A percentile compares a stretch with the other conserved stretches of the same genome.
Conservation (phyloP, 1,284 basidiomycete species). For the Mycosarcoma mackinlayi region DNA sequence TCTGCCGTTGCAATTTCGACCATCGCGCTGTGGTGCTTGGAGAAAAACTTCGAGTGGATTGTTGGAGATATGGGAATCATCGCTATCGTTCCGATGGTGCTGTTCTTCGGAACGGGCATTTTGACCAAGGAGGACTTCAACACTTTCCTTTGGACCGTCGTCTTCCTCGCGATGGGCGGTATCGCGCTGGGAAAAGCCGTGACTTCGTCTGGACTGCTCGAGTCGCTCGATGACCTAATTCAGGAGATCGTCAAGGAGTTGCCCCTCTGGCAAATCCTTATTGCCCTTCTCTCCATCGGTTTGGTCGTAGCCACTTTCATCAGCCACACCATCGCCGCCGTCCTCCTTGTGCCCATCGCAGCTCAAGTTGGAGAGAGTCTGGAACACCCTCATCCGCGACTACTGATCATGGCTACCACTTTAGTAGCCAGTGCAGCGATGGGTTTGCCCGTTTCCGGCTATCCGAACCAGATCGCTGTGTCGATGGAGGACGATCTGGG, state of each 20-base stretch:
- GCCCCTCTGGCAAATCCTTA: constrained; percentile 82
- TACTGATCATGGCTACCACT: constrained; percentile 74
- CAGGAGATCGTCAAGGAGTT: constrained; percentile 78
- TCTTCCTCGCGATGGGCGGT: constrained; percentile 82
- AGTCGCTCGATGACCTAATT: constrained; percentile 71
- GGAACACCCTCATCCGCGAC: constrained; percentile 59
- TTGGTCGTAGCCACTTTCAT: constrained; percentile 76
- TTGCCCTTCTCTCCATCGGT: constrained; percentile 85
- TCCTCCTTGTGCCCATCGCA: constrained; percentile 94
- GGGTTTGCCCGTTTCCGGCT: constrained; percentile 97
- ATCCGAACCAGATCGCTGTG: constrained; percentile 79
- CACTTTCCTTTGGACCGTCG: constrained; percentile 68
- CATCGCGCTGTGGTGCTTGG: constrained; percentile 90
- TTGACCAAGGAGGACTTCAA: constrained; percentile 80
- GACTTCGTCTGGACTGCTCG: constrained; percentile 85
- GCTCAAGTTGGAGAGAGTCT: constrained; percentile 85
- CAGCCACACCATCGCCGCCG: constrained; percentile 79
- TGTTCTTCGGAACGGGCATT: constrained; percentile 94
- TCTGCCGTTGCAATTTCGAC: constrained; percentile 84
- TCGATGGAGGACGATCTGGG: constrained; percentile 96
- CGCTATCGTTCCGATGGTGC: constrained; percentile 88
- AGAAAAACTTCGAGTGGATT: constrained; percentile 79
- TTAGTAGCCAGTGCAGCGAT: constrained; percentile 94
- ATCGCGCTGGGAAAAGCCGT: constrained; percentile 96
- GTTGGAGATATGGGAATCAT: constrained; percentile 97